These are phyloP conservation scores for Cyberlindnera maritima DNA, from an alignment of 805 yeast species.

Conservation along the genomic window DNA sequence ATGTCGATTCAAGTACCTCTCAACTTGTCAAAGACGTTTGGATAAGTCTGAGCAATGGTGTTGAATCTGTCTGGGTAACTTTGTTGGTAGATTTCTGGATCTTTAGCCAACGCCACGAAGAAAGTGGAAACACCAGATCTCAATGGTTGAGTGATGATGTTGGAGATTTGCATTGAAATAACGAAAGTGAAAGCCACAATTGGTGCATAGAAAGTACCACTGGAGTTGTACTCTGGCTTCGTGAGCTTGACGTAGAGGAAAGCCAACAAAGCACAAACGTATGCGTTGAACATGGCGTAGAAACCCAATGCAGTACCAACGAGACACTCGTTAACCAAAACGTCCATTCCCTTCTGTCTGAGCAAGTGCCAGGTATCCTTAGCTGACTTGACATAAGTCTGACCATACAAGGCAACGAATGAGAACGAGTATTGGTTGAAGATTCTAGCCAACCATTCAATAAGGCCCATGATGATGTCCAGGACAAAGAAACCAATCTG, in stretches of 20 bases:
- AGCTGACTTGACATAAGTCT: conserved; percentile 69
- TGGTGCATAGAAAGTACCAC: conserved; percentile 66
- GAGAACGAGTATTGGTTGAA: conserved; percentile 91
- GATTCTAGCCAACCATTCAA: conserved; percentile 80
- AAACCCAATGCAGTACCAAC: conserved; percentile 77
- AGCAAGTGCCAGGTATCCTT: conserved; percentile 79
- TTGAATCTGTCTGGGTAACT: conserved; percentile 70
- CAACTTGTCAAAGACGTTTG: conserved; percentile 60
- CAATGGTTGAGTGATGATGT: conserved; percentile 68
- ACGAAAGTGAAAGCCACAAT: conserved; percentile 71
- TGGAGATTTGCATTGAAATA: conserved; percentile 72
- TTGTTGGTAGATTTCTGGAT: conserved; percentile 77
- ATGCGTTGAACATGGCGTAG: conserved; percentile 70
- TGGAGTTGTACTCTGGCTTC: conserved; percentile 57
- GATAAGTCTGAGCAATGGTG: conserved; percentile 61
- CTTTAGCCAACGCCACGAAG: conserved; percentile 77
- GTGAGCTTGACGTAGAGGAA: conserved; percentile 67
- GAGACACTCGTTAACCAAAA: conserved; percentile 79
- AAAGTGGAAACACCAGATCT: conserved; percentile 82
- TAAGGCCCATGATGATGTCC: conserved; percentile 56
- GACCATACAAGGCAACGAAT: conserved; percentile 84
- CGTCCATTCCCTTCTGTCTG: conserved; percentile 78
- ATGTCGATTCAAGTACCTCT: conserved; percentile 17
- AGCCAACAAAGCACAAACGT: conserved; percentile 59
- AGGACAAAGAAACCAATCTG: conserved; percentile 52